A percentile compares a stretch with the other conserved stretches of the same genome.
phyloP scores from a whole-genome alignment of 345 rosid genomes.

The Linum tenue region DNA sequence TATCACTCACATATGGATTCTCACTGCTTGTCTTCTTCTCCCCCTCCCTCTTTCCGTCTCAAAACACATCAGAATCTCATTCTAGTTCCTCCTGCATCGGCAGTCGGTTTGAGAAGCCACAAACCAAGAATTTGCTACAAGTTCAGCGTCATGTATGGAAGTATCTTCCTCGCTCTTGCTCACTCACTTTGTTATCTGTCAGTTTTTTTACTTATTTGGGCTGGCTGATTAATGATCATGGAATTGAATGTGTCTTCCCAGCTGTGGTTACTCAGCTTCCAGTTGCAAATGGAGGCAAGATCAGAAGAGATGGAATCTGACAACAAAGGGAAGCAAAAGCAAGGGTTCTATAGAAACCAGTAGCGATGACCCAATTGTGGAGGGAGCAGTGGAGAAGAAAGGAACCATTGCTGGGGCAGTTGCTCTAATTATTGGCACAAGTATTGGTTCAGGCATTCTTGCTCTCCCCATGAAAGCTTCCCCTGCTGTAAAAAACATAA shows the following conservation, averaged over 20 bases:
- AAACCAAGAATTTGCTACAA: slow-evolving; percentile 10
- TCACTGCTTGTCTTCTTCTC: slow-evolving; percentile 4
- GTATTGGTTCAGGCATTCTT: slow-evolving; percentile 58
- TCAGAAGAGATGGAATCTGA: background rate
- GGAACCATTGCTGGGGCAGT: slow-evolving; percentile 52
- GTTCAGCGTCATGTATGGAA: slow-evolving; percentile 17
- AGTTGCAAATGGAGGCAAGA: slow-evolving; percentile 23
- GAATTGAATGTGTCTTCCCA: background rate
- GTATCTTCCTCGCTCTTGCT: background rate
- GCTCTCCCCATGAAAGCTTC: slow-evolving; percentile 53
- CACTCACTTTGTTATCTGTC: background rate
- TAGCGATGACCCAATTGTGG: background rate
- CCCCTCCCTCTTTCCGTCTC: slow-evolving; percentile 11
- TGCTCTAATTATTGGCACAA: slow-evolving; percentile 51
- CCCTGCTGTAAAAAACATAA: slow-evolving; percentile 36
- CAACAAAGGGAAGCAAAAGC: slow-evolving; percentile 16
- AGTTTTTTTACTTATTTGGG: background rate
- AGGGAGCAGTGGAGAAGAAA: slow-evolving; percentile 24
- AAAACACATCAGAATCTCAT: slow-evolving; percentile 5
- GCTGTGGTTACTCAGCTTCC: slow-evolving; percentile 9
- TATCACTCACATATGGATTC: slow-evolving; percentile 12
- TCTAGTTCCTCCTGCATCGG: slow-evolving; percentile 2
- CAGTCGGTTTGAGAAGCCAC: background rate
- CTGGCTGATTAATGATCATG: background rate
- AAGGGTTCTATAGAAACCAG: slow-evolving; percentile 6